Evolutionary conservation across 768 basidiomycete species (phyloP).

Genomic region (Rhizopogon sp.): DNA sequence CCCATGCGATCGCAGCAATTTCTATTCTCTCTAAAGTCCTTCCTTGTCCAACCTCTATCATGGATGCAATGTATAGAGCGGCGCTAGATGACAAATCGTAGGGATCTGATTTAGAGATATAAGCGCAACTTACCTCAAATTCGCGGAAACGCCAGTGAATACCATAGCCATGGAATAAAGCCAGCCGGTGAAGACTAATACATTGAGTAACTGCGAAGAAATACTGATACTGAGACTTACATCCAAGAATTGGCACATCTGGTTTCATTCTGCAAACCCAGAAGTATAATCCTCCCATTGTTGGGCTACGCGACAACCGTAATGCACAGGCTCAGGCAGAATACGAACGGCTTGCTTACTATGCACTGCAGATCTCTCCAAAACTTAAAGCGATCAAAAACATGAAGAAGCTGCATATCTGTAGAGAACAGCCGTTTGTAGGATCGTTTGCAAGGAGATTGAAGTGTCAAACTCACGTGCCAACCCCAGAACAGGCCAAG

Average conservation of each 20-base stretch:
- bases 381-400: conserved; percentile 49
- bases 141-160: conserved; percentile 55
- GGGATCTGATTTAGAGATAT: neutral
- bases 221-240: conserved; percentile 25
- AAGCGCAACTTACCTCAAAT: conserved; percentile 35
- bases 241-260: conserved; percentile 46
- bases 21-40: conserved; percentile 42
- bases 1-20: conserved; percentile 52
- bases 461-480: conserved; percentile 36
- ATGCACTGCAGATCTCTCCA: conserved; percentile 56
- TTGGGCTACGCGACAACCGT: conserved; percentile 31
- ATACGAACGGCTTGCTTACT: conserved; percentile 28
- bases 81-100: conserved; percentile 25
- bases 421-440: neutral
- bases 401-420: conserved; percentile 58
- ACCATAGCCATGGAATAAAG: conserved; percentile 58
- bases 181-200: conserved; percentile 43
- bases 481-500: conserved; percentile 59
- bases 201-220: neutral
- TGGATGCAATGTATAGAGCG: conserved; percentile 49
- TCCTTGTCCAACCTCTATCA: conserved; percentile 45
- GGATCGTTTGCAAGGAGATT: neutral
- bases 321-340: neutral
- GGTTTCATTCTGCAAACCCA: conserved; percentile 63
- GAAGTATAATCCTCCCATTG: conserved; percentile 57